Base-by-base conservation (phyloP, 352 stramenopile genomes). In the Phytophthora constricta region DNA sequence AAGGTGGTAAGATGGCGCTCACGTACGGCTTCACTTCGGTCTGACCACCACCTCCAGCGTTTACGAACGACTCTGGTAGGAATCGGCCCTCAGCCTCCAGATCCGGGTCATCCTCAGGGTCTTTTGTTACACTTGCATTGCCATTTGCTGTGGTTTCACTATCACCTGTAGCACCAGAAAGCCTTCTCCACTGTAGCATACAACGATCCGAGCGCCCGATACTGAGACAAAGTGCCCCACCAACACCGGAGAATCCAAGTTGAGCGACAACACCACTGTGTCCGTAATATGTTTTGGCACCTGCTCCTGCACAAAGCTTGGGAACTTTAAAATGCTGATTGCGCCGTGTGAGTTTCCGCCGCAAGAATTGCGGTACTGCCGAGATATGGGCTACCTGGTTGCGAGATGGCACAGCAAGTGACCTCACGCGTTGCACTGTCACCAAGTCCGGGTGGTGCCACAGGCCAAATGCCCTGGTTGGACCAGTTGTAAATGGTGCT, bases 401-500 rank as follows among this genome's bases (percentile, higher is more conserved):
- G 31, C 3, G 82, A 90, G 26, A 66, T 70, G 0, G 76, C 72
- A 22, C 71, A 82, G 5, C 72, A 73, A n/a, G 82, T 91, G 58
- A 90, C 65, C 53, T 82, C 56, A 5, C 82, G 61, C 5, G 43
- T 52, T 11, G 69, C 51, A 22, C 52, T 47, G 14, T 73, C 49
- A 8, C 59, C 59, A 25, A 69, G 55, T 1, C 63, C 59, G 1
- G 70, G 49, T 13, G 74, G 76, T 1, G 56, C 71, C 20, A 74
- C 61, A 0, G 79, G 77, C 80, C 84, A 95, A 16, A 84, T 49
- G 9, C 83, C 86, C 43, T 91, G 86, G 56, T 92, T 93, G 16
- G 46, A 80, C 86, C 86, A 95, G 67, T 93, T 93, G 76, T 85
- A 92, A 31, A 92, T 67, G 0, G 81, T 92, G 14, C 71, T 72